Evolutionary conservation across 192 early-diverging fungal species (phyloP), one percentile per base, ranked within the genome.

Genomic region (Oehlia diaphana): DNA sequence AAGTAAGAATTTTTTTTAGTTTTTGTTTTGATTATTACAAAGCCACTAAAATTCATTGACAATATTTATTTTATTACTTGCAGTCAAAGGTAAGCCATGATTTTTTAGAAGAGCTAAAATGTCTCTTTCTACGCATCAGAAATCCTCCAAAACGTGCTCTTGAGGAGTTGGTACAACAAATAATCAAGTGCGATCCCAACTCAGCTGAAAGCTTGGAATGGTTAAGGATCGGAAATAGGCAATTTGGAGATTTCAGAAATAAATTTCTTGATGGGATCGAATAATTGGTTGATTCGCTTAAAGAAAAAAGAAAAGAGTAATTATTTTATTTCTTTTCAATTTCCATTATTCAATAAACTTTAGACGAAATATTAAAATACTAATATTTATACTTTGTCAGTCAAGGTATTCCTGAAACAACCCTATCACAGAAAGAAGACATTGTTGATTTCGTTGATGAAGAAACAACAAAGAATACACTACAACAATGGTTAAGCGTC

Each of bases 61-160:
- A 65, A 31, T 64, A 65, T 65, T 65, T 65, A 65, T 50, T 50
- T 35, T 37, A 37, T 37, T 37, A 37, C 35, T 65, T 64, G 23
- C 12, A 65, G 63, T 28, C 8, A 23, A 65, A 65, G 28, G 64
- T 5, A 37, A n/a, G 44, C 21, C 39, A 0, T 1, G 39, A 39
- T 49, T 72, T 23, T 72, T 21, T 72, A 12, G 70, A 72, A 39
- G 44, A 72, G 16, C 35, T 47, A 21, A 72, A 72, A 26, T 72
- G 39, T 47, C 39, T 72, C 37, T 49, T 72, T 14, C 39, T 49
- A 19, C 39, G 23, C 7, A 6, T 21, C 9, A 9, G 16, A 31
- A 33, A 66, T 66, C 9, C 64, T 13, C 9, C 9, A 16, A 66
- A 66, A 66, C 0, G 23, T 67, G 31, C 31, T 14, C 5, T 67